Evolutionary conservation across 495 filamentous ascomycete genomes (phyloP).

Genomic region (Aspergillus cristatus): DNA sequence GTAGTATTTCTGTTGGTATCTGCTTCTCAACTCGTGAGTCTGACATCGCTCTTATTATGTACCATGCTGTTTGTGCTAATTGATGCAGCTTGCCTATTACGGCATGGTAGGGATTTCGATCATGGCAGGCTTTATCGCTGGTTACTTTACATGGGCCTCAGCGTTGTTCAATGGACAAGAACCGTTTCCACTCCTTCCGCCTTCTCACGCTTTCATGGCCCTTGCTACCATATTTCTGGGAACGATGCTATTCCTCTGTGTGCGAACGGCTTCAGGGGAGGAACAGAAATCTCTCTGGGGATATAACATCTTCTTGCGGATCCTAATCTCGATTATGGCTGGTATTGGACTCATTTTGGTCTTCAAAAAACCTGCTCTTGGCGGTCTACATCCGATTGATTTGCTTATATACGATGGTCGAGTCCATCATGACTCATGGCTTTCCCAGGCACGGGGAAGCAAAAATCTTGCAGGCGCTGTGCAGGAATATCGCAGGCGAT

Average conservation of each 20-base stretch:
- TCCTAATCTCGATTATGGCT: slow-evolving; percentile 18
- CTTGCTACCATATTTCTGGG: slow-evolving; percentile 13
- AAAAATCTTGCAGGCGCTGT: slow-evolving; percentile 30
- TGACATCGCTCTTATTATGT: neutral
- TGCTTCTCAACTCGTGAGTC: slow-evolving; percentile 33
- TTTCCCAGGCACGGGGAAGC: slow-evolving; percentile 26
- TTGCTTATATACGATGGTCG: slow-evolving; percentile 33
- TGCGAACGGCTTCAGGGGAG: slow-evolving; percentile 19
- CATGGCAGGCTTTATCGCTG: slow-evolving; percentile 22
- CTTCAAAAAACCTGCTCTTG: slow-evolving; percentile 18
- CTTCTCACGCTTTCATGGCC: slow-evolving; percentile 12
- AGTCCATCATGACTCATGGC: slow-evolving; percentile 27
- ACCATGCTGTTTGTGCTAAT: slow-evolving; percentile 7
- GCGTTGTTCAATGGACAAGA: slow-evolving; percentile 20
- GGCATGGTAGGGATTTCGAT: slow-evolving; percentile 25
- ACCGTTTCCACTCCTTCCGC: slow-evolving; percentile 23
- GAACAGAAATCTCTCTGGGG: slow-evolving; percentile 22
- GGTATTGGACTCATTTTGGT: slow-evolving; percentile 20
- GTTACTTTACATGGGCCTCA: slow-evolving; percentile 20
- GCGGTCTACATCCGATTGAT: slow-evolving; percentile 38
- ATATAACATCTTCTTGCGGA: slow-evolving; percentile 22
- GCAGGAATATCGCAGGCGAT: slow-evolving; percentile 32
- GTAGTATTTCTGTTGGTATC: slow-evolving; percentile 22
- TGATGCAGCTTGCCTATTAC: slow-evolving; percentile 25
- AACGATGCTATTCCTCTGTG: slow-evolving; percentile 19